Evolutionary conservation across 768 basidiomycete genomes (phyloP).

Genomic region (Suillus lakei): DNA sequence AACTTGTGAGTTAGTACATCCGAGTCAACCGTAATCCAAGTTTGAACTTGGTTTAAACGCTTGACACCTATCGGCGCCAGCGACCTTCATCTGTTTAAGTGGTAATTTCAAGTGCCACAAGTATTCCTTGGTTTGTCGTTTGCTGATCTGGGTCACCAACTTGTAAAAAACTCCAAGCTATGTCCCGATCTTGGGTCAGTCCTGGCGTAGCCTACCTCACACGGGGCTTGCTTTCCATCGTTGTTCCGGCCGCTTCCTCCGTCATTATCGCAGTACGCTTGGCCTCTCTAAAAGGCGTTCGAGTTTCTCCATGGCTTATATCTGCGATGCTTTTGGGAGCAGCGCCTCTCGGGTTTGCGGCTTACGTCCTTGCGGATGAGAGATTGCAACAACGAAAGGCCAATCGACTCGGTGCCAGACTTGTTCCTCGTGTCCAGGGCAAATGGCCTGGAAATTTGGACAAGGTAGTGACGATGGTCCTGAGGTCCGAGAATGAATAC

Average conservation of each 20-base stretch:
- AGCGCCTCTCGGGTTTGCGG: constrained; percentile 9
- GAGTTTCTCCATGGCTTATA: constrained; percentile 11
- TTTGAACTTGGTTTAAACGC: no score
- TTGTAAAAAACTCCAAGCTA: background rate
- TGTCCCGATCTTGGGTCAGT: constrained; percentile 8
- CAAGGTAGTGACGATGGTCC: constrained; percentile 26
- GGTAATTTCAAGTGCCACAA: background rate
- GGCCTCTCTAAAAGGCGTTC: constrained; percentile 16
- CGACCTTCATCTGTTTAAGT: background rate
- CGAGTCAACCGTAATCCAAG: no score
- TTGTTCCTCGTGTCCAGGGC: constrained; percentile 37
- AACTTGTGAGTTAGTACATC: no score
- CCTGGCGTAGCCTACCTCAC: constrained; percentile 30
- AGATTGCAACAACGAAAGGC: constrained; percentile 23
- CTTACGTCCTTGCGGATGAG: constrained; percentile 8
- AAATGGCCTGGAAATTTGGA: constrained; percentile 41
- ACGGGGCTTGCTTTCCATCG: constrained; percentile 18
- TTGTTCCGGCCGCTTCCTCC: constrained; percentile 19
- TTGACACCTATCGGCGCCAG: no score
- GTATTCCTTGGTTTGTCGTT: background rate
- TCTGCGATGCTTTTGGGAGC: constrained; percentile 12
- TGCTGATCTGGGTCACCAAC: background rate
- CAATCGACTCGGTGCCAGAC: constrained; percentile 28
- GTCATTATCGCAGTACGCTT: constrained; percentile 18
- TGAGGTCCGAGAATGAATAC: constrained; percentile 35